Percentiles rank a stretch among this genome's conserved stretches.
Evolutionary conservation across 2,329 filamentous ascomycete genomes (phyloP).

Genomic region (Fusarium phyllophilum): DNA sequence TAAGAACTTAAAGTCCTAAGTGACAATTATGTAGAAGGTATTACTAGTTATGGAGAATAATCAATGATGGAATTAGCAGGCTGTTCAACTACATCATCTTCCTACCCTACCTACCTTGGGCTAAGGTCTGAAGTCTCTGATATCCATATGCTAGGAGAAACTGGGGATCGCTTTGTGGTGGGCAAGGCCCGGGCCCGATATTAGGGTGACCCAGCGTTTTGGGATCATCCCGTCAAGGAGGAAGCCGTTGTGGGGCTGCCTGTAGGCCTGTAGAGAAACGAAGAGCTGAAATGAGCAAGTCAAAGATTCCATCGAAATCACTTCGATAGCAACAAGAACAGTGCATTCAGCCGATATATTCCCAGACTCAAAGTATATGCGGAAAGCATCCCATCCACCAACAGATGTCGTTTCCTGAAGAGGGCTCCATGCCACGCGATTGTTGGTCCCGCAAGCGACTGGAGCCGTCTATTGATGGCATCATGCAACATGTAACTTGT

Average conservation of each 20-base stretch:
- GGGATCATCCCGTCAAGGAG: conserved; percentile 29
- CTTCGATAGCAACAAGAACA: not conserved
- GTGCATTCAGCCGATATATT: not conserved
- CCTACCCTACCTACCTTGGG: not conserved
- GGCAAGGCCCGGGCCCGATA: conserved; percentile 33
- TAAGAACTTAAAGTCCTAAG: not conserved
- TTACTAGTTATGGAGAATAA: not conserved
- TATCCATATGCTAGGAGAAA: not conserved
- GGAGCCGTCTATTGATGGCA: conserved; percentile 28
- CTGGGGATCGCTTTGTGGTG: conserved; percentile 28
- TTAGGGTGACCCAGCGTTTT: conserved; percentile 40
- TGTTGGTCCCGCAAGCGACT: conserved; percentile 22
- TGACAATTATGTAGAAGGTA: not conserved
- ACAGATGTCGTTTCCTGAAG: not conserved
- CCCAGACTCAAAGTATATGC: not conserved
- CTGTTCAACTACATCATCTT: not conserved
- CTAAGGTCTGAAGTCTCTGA: not conserved
- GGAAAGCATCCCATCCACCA: conserved; percentile 11
- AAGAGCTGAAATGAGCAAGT: not conserved
- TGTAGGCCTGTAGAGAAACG: not conserved
- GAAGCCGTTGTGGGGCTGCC: conserved; percentile 34
- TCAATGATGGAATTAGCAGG: not conserved
- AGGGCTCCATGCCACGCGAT: conserved; percentile 7
- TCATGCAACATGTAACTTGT: conserved; percentile 33
- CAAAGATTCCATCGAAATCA: not conserved